Evolutionary conservation across 2,329 filamentous ascomycete genomes (phyloP).

Genomic region (Raffaelea arxii): DNA sequence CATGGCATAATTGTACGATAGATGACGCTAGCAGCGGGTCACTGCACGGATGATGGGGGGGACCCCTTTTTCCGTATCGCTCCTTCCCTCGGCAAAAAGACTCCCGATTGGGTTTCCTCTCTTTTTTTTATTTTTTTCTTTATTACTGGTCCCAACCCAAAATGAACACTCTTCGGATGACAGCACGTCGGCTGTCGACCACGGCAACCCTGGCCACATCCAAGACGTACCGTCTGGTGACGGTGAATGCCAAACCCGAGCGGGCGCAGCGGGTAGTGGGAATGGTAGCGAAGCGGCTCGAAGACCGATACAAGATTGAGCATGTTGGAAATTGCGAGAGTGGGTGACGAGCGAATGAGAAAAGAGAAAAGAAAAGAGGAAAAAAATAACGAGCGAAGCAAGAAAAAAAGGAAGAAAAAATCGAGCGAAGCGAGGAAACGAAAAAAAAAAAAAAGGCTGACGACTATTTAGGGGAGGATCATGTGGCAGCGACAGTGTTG

Average conservation of each 20-base stretch:
- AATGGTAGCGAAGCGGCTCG: constrained; percentile 48
- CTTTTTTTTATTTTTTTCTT: too few species aligned
- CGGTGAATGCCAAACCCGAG: constrained; percentile 59
- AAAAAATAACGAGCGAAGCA: too few species aligned
- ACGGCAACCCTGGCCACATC: not conserved
- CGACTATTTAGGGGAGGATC: not conserved
- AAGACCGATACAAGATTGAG: constrained; percentile 52
- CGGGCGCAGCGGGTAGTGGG: constrained; percentile 53
- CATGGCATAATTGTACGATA: too few species aligned
- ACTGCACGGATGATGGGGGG: too few species aligned
- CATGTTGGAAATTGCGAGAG: constrained; percentile 53
- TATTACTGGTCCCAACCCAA: not conserved
- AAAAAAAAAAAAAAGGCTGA: not conserved
- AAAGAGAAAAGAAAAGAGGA: too few species aligned
- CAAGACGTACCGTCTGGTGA: constrained; percentile 50
- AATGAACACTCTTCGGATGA: too few species aligned
- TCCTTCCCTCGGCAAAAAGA: too few species aligned
- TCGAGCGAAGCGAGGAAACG: not conserved
- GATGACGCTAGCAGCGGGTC: too few species aligned
- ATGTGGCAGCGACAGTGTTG: not conserved
- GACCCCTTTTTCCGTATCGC: too few species aligned
- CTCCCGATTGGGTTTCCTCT: too few species aligned
- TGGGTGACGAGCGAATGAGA: constrained; percentile 18
- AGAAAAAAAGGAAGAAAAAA: not conserved
- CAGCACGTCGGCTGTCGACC: not conserved